Conservation (phyloP, 2,329 filamentous ascomycete species). For the Biscogniauxia marginata region DNA sequence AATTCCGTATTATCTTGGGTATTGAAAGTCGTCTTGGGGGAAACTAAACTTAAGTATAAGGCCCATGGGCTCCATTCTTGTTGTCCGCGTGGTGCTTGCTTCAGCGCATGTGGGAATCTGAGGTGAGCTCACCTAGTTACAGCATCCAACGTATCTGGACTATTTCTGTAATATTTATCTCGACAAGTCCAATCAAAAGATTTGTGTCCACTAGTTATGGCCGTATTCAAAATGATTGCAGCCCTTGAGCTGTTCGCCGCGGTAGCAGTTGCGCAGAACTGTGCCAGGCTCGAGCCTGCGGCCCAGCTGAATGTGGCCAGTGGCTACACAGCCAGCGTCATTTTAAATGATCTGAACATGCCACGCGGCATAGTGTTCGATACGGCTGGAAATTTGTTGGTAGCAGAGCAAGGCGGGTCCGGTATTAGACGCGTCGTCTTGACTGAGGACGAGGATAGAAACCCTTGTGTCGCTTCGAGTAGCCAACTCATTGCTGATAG, state of each 20-base stretch:
- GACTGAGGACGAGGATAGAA: conserved; percentile 28
- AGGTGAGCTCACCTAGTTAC: no score
- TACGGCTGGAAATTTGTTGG: conserved; percentile 36
- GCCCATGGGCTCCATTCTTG: no score
- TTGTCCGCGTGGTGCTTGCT: no score
- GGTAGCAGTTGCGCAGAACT: conserved; percentile 9
- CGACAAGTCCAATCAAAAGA: not conserved
- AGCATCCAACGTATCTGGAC: no score
- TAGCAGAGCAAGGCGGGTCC: conserved; percentile 29
- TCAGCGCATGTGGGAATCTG: no score
- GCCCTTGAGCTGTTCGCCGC: conserved; percentile 12
- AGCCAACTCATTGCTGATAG: conserved; percentile 27
- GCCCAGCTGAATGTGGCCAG: conserved; percentile 13
- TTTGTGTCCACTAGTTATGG: conserved; percentile 3
- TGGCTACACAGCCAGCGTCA: conserved; percentile 18
- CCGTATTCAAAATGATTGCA: not conserved
- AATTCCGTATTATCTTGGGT: not conserved
- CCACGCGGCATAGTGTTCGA: conserved; percentile 38
- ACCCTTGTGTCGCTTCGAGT: conserved; percentile 32
- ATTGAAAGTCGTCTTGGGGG: not conserved
- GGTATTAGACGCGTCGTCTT: conserved; percentile 37
- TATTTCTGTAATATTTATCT: no score
- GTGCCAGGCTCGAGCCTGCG: conserved; percentile 7
- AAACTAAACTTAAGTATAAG: no score
- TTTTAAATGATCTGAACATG: conserved; percentile 25